These are phyloP conservation scores for Trichoderma erinaceum DNA, from an alignment of 495 filamentous ascomycete genomes.

Conservation along the genomic window DNA sequence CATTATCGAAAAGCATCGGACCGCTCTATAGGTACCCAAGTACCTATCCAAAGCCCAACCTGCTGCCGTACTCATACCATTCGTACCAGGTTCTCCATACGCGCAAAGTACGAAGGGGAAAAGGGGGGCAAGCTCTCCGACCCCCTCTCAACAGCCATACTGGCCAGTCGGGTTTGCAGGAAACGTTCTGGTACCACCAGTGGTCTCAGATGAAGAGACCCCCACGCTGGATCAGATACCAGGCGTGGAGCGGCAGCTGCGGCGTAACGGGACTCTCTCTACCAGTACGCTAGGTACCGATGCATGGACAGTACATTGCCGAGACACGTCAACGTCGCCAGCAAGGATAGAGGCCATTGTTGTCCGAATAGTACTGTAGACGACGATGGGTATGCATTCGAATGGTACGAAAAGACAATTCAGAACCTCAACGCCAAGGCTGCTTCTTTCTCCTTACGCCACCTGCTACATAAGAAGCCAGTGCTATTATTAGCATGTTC, in stretches of 20 bases:
- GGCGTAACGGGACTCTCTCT: not conserved
- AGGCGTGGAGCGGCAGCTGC: not conserved
- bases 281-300: not conserved
- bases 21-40: not conserved
- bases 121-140: not conserved
- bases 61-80: not conserved
- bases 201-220: not conserved
- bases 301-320: not conserved
- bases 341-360: not conserved
- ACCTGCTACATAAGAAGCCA: no score
- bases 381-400: not conserved
- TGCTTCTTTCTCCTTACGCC: not conserved
- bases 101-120: not conserved
- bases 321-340: constrained; percentile 1
- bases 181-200: not conserved
- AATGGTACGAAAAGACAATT: not conserved
- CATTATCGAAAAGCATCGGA: not conserved
- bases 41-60: not conserved
- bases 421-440: not conserved
- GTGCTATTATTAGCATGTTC: no score
- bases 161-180: constrained; percentile 13
- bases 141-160: not conserved
- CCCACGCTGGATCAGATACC: constrained; percentile 10
- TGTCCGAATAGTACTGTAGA: not conserved
- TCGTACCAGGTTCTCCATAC: not conserved